Percentiles rank a stretch among this genome's conserved stretches.
Evolutionary conservation across 2,329 filamentous ascomycete genomes (phyloP).

Genomic region (Cordyceps farinosa): DNA sequence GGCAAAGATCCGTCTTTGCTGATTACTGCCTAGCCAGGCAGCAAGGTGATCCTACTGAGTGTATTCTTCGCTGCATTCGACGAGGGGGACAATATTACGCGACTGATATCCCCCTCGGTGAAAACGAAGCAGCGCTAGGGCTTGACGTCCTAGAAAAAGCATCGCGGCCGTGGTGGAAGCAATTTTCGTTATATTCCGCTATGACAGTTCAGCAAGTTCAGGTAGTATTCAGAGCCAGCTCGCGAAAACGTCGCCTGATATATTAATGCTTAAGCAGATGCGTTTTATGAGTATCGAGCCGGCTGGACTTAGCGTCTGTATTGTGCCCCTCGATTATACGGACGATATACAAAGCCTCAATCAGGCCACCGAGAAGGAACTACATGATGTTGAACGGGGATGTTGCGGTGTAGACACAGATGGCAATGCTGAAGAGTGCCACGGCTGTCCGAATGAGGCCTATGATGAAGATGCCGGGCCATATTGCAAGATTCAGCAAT

Average conservation of each 20-base stretch:
- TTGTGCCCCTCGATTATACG: not conserved
- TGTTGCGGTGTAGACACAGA: not conserved
- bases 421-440: not conserved
- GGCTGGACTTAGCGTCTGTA: not conserved
- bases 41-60: not conserved
- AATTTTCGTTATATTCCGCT: not conserved
- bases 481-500: not conserved
- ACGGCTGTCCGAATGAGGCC: not conserved
- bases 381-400: not conserved
- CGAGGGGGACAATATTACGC: not conserved
- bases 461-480: not conserved
- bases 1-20: not conserved
- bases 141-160: not conserved
- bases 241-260: not conserved
- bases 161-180: not conserved
- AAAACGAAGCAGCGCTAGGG: not conserved
- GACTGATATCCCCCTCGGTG: not conserved
- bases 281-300: not conserved
- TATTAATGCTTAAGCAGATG: not conserved
- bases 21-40: not conserved
- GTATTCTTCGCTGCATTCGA: not conserved
- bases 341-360: not conserved
- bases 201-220: not conserved
- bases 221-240: not conserved
- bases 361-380: not conserved